phyloP scores from a whole-genome alignment of 768 basidiomycete genomes.

The Sistotremastrum niveocremeum region DNA sequence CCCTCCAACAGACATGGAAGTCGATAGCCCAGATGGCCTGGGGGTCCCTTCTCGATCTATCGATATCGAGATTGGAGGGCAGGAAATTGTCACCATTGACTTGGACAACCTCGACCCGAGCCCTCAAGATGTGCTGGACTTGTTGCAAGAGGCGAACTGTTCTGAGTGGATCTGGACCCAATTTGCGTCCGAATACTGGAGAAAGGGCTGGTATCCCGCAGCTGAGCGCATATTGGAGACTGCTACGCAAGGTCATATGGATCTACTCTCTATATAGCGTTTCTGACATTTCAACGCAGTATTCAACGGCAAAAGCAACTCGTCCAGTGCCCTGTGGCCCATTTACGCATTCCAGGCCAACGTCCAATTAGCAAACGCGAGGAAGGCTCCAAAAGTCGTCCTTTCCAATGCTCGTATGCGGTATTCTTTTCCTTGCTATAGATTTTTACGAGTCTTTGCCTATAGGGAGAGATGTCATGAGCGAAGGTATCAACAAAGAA shows the following conservation, averaged over 20 bases:
- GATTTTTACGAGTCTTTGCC: not conserved
- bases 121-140: slow-evolving; percentile 59
- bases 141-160: slow-evolving; percentile 60
- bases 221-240: slow-evolving; percentile 64
- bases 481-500: slow-evolving; percentile 46
- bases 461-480: slow-evolving; percentile 53
- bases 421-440: slow-evolving; percentile 3
- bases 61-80: slow-evolving; percentile 67
- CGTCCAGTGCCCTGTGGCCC: slow-evolving; percentile 40
- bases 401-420: slow-evolving; percentile 60
- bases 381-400: slow-evolving; percentile 71
- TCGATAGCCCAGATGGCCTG: slow-evolving; percentile 2
- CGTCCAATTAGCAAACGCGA: slow-evolving; percentile 66
- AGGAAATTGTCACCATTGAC: slow-evolving; percentile 84
- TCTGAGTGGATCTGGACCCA: slow-evolving; percentile 67
- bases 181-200: slow-evolving; percentile 82
- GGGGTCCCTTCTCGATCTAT: slow-evolving; percentile 23
- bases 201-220: slow-evolving; percentile 55
- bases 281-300: slow-evolving; percentile 34
- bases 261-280: slow-evolving; percentile 23
- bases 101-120: slow-evolving; percentile 74
- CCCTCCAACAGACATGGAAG: slow-evolving; percentile 3
- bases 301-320: slow-evolving; percentile 7
- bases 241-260: slow-evolving; percentile 48
- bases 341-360: slow-evolving; percentile 78